phyloP scores from a whole-genome alignment of 2,329 filamentous ascomycete genomes.

The Aspergillus tamarii region DNA sequence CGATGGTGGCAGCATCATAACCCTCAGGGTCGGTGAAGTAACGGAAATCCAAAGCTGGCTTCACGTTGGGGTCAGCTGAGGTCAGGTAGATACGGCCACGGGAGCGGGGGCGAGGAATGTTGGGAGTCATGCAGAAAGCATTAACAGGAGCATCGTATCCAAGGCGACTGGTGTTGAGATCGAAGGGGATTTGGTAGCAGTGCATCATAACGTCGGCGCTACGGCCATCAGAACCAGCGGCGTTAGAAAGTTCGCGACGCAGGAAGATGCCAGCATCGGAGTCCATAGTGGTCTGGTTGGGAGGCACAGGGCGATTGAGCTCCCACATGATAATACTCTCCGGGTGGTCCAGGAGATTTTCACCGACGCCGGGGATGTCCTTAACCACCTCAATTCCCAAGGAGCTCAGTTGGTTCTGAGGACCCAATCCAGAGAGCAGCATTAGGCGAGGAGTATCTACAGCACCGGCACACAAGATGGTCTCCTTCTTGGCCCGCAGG shows the following conservation, averaged over 20 bases:
- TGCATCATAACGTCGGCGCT: constrained; percentile 93
- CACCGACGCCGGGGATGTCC: constrained; percentile 64
- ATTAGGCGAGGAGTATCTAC: constrained; percentile 76
- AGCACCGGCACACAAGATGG: constrained; percentile 77
- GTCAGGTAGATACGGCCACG: constrained; percentile 78
- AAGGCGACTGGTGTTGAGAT: constrained; percentile 78
- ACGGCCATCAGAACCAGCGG: constrained; percentile 69
- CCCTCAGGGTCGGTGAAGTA: constrained; percentile 88
- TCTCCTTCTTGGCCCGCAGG: constrained; percentile 70
- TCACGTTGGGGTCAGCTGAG: constrained; percentile 72
- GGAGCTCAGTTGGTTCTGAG: constrained; percentile 54
- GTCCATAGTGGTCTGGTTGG: constrained; percentile 86
- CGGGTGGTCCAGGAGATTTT: constrained; percentile 68
- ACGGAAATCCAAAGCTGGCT: constrained; percentile 83
- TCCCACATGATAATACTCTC: constrained; percentile 75
- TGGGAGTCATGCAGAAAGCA: constrained; percentile 91
- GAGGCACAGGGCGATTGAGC: constrained; percentile 75
- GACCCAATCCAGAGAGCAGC: constrained; percentile 57
- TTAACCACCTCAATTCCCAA: constrained; percentile 62
- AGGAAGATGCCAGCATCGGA: constrained; percentile 88
- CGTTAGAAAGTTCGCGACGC: constrained; percentile 73
- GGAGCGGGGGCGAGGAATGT: constrained; percentile 81
- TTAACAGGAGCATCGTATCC: constrained; percentile 73
- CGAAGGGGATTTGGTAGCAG: constrained; percentile 94
- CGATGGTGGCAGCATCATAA: constrained; percentile 81